Evolutionary conservation across 768 basidiomycete species (phyloP).

Genomic region (Leccinum arenicola): DNA sequence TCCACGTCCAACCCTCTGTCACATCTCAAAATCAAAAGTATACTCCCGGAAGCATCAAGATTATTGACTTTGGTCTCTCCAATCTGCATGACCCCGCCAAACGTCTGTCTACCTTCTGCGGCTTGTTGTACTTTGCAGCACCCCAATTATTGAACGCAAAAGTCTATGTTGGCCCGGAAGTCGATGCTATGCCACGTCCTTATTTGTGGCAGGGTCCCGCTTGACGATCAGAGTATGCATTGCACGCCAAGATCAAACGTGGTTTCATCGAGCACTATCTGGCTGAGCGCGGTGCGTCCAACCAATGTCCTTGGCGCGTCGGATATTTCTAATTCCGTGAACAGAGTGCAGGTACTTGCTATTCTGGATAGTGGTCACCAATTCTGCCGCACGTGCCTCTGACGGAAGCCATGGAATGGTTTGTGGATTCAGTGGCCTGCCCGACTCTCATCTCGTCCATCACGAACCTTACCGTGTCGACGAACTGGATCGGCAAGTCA

Average conservation of each 20-base stretch:
- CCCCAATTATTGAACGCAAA: constrained; percentile 97
- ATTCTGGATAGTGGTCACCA: constrained; percentile 94
- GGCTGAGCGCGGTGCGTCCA: constrained; percentile 84
- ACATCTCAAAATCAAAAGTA: constrained; percentile 99
- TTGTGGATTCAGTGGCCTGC: constrained; percentile 78
- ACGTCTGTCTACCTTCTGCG: constrained; percentile 94
- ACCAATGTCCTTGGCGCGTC: background rate
- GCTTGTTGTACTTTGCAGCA: constrained; percentile 97
- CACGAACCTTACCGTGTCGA: constrained; percentile 87
- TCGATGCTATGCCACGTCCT: constrained; percentile 96
- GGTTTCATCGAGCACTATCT: constrained; percentile 96
- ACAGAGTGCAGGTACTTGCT: constrained; percentile 93
- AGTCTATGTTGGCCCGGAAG: constrained; percentile 95
- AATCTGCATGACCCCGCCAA: constrained; percentile 84
- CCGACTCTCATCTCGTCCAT: constrained; percentile 81
- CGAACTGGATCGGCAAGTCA: constrained; percentile 83
- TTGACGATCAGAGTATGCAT: constrained; percentile 98
- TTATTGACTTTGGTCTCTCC: constrained; percentile 98
- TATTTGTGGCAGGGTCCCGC: constrained; percentile 98
- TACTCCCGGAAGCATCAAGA: constrained; percentile 99
- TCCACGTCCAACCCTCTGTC: background rate
- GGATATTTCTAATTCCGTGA: constrained; percentile 10
- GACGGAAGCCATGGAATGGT: constrained; percentile 91
- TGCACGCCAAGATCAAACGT: constrained; percentile 98
- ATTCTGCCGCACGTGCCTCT: constrained; percentile 85